Evolutionary conservation across 768 basidiomycete genomes (phyloP), one percentile per base, ranked within the genome.

Genomic region (Mycena galopus): DNA sequence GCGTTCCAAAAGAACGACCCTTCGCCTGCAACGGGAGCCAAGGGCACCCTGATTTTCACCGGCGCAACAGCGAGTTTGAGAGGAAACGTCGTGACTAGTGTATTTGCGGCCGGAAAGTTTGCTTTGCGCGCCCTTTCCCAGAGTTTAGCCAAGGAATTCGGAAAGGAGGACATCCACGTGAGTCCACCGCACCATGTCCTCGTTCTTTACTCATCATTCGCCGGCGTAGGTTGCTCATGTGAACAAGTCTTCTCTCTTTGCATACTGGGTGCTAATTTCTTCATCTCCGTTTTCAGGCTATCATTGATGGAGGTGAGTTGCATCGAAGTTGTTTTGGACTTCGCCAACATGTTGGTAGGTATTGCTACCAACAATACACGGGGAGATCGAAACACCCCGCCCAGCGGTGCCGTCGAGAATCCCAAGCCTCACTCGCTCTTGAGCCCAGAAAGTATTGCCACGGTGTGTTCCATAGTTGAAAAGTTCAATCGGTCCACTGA

Each of bases 71-170:
- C 93, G 8, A 86, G 89, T 64, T 66, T 88, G 23, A 82, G 93
- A 65, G 93, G 93, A 7, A 93, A 93, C 66, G 81, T 82, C 3
- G 81, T 80, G 0, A 92, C 92, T 0, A 91, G 90, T 61, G 87
- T 85, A 2, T 91, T 93, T 75, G 84, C 93, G 5, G 88, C 91
- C 3, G 88, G 88, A 0, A 94, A 93, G 77, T 88, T 87, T 62
- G 93, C 88, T 4, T 37, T 89, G 39, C 83, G 93, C 51, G 90
- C 90, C 0, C 82, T 94, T 56, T 88, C 89, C 0, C 93, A 94
- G 81, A 92, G 92, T 74, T 79, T 94, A 76, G 88, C 89, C 10
- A 93, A 93, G 80, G 93, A 94, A 77, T 94, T 93, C 77, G 89
- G 90, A 29, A 90, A 90, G 79, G 82, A 93, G 50, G 90, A 93